phyloP scores from a whole-genome alignment of 768 basidiomycete genomes.

The Macrocybe gigantea region DNA sequence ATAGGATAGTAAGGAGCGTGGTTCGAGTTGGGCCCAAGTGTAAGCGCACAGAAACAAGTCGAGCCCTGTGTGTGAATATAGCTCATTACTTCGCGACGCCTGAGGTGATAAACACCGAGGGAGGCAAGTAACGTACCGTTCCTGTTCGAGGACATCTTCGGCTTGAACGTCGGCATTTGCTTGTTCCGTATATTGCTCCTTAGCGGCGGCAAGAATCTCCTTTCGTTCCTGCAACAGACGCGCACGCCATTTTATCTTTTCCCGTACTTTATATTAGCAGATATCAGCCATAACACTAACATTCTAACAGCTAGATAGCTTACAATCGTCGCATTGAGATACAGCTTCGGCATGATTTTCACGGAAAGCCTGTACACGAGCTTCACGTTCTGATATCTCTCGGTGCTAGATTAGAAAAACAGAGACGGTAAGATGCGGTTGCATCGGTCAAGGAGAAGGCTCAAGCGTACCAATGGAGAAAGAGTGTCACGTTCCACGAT shows the following conservation, averaged over 20 bases:
- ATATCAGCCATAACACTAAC: conserved; percentile 25
- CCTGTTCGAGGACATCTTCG: conserved; percentile 28
- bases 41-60: conserved; percentile 39
- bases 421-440: not conserved
- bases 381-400: conserved; percentile 62
- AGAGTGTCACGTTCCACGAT: conserved; percentile 35
- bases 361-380: conserved; percentile 44
- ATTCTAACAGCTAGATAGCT: conserved; percentile 13
- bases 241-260: conserved; percentile 8
- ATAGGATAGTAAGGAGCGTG: conserved; percentile 63
- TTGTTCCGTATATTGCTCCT: conserved; percentile 30
- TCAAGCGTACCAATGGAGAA: conserved; percentile 35
- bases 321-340: conserved; percentile 41
- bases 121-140: conserved; percentile 24
- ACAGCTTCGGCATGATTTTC: conserved; percentile 35
- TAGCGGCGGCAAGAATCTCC: conserved; percentile 38
- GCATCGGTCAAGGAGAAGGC: conserved; percentile 5
- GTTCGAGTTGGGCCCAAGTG: conserved; percentile 51
- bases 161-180: conserved; percentile 13
- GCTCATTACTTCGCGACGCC: not conserved
- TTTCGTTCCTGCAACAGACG: conserved; percentile 23
- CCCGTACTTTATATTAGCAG: conserved; percentile 29
- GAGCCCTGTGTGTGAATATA: conserved; percentile 28
- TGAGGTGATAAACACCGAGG: conserved; percentile 4
- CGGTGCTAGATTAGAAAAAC: conserved; percentile 44